Base-by-base conservation (phyloP, 352 stramenopile genomes). In the Phytophthora cactorum region DNA sequence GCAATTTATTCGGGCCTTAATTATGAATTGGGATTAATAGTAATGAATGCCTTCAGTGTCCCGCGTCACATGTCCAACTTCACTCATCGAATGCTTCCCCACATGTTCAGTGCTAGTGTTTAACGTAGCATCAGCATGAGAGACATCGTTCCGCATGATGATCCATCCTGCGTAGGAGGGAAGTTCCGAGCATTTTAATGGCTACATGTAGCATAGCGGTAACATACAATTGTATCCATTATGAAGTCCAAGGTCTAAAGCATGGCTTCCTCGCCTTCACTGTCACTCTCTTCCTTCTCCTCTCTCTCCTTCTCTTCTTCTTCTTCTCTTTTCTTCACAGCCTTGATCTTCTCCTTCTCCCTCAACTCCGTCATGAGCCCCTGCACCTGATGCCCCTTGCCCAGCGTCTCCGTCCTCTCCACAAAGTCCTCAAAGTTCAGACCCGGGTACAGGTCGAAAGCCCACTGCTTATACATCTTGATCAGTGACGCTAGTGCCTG, bases 391-490 rank as follows among this genome's bases (percentile, higher is more conserved):
- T 89, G 81, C 5, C 69, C 72, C 44, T 91, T 90, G 15, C 81
- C 80, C 9, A 94, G 49, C 22, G 59, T 61, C 61, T 93, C 85
- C 5, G 83, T 66, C 11, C 85, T 73, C 9, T 92, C 85, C 27
- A 92, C 64, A 55, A 95, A 92, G 63, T 95, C 85, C 36, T 93
- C 87, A 65, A 95, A 90, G 46, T 91, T 86, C n/a, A 93, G 75
- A 0, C 84, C 84, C 15, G 87, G 85, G 54, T 91, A 93, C 38
- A 95, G 71, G 47, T 93, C 87, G 62, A 88, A 95, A 11, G 87
- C 87, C 87, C 87, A 95, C 55, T 95, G 83, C 56, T 91, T 92
- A 78, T 95, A 95, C 81, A 89, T 89, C 46, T 84, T 84, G 10
- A 95, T 68, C 44, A 95, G 66, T 32, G 77, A 85, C 22, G 64